These are phyloP conservation scores for Starmerella sp. DNA, from an alignment of 805 yeast genomes.

Conservation along the genomic window DNA sequence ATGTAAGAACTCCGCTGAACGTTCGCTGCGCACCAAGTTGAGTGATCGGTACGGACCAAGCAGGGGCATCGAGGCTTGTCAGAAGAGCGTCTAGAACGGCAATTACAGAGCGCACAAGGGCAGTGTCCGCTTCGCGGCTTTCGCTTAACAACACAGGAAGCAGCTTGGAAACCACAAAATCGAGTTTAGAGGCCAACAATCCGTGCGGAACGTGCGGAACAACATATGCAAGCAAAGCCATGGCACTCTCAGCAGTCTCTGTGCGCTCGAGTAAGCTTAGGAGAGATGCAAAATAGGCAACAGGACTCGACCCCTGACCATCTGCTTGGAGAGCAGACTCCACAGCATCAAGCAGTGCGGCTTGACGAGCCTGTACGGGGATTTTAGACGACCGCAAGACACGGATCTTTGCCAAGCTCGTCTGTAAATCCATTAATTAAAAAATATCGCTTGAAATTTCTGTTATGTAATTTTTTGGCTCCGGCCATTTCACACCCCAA, in stretches of 20 bases:
- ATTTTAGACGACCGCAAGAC: conserved; percentile 18
- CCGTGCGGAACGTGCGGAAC: conserved; percentile 62
- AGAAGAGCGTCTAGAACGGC: conserved; percentile 76
- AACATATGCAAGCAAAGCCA: conserved; percentile 71
- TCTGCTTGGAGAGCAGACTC: conserved; percentile 76
- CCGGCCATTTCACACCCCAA: neutral
- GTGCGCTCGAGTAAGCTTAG: conserved; percentile 72
- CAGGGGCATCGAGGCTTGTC: conserved; percentile 62
- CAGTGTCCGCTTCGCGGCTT: conserved; percentile 58
- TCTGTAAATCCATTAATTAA: conserved; percentile 15
- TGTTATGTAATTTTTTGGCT: conserved; percentile 12
- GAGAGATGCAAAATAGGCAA: conserved; percentile 64
- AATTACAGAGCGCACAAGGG: conserved; percentile 67
- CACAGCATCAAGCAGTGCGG: conserved; percentile 73
- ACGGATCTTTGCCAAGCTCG: conserved; percentile 15
- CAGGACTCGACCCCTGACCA: conserved; percentile 50
- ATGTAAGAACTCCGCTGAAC: conserved; percentile 32
- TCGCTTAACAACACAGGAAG: conserved; percentile 68
- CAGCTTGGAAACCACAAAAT: conserved; percentile 63
- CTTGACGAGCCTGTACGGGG: conserved; percentile 34
- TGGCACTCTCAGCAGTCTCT: conserved; percentile 59
- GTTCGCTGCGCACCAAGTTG: conserved; percentile 24
- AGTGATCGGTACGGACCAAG: conserved; percentile 44
- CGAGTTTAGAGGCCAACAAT: conserved; percentile 61
- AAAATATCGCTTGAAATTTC: neutral